Evolutionary conservation across 2,329 filamentous ascomycete species (phyloP).

Genomic region (Fusarium burgessii): DNA sequence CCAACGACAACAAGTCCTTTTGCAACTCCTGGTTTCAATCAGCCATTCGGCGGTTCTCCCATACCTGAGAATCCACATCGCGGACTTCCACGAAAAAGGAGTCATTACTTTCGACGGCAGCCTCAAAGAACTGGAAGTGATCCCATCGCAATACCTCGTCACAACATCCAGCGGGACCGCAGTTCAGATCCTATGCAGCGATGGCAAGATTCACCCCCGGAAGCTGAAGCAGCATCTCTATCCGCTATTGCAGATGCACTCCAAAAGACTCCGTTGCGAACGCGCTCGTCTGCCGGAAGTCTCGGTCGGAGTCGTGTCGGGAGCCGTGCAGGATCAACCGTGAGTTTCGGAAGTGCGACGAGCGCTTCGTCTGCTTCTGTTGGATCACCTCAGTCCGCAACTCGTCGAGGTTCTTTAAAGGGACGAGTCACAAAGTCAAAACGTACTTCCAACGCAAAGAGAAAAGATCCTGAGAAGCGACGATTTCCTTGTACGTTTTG

Average conservation of each 20-base stretch:
- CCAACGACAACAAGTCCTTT: neutral
- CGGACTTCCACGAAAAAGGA: constrained; percentile 21
- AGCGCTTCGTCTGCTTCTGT: constrained; percentile 34
- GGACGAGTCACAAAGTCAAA: constrained; percentile 28
- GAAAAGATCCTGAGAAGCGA: constrained; percentile 7
- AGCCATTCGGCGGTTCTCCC: neutral
- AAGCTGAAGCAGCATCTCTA: constrained; percentile 39
- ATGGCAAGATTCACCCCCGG: constrained; percentile 43
- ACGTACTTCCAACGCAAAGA: neutral
- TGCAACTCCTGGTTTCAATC: neutral
- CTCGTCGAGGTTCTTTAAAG: neutral
- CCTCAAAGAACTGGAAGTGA: neutral
- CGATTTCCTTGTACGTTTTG: constrained; percentile 42
- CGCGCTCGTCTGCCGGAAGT: constrained; percentile 25
- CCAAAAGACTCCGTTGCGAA: constrained; percentile 9
- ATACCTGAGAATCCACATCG: neutral
- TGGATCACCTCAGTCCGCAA: constrained; percentile 1
- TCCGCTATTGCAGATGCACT: constrained; percentile 37
- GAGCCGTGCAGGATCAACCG: constrained; percentile 30
- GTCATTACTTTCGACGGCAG: constrained; percentile 20
- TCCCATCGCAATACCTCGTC: constrained; percentile 18
- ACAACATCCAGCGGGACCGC: neutral
- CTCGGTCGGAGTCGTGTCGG: constrained; percentile 9
- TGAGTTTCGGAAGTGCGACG: constrained; percentile 33
- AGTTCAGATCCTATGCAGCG: constrained; percentile 36